Conservation (phyloP, 1,284 basidiomycete species). For the Moesziomyces aphidis region DNA sequence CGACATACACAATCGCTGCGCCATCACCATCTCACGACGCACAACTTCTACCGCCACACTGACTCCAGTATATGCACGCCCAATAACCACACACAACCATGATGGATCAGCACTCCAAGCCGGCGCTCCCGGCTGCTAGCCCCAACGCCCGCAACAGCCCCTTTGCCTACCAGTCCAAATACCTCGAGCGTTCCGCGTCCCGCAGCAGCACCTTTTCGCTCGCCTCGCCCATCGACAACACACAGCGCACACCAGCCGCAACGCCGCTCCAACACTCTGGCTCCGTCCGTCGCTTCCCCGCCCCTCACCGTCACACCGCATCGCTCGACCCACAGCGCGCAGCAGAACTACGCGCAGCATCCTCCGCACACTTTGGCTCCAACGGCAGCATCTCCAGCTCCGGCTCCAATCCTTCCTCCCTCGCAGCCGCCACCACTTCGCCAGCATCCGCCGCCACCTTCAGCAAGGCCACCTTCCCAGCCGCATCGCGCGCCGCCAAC, state of each 20-base stretch:
- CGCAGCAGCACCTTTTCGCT: slow-evolving; percentile 58
- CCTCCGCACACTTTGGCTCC: slow-evolving; percentile 31
- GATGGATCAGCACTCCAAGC: slow-evolving; percentile 49
- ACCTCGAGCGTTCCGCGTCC: slow-evolving; percentile 60
- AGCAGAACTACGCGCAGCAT: slow-evolving; percentile 39
- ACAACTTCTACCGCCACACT: not conserved
- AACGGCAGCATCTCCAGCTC: slow-evolving; percentile 34
- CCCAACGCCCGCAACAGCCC: slow-evolving; percentile 51
- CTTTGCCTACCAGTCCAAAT: slow-evolving; percentile 62
- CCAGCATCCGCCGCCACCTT: slow-evolving; percentile 29
- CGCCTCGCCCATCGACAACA: slow-evolving; percentile 21
- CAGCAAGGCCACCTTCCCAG: slow-evolving; percentile 38
- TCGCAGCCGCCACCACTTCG: slow-evolving; percentile 16
- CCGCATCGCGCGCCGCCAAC: slow-evolving; percentile 29
- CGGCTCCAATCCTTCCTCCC: slow-evolving; percentile 17
- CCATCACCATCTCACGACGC: not conserved
- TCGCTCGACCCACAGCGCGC: slow-evolving; percentile 53
- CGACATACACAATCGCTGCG: no score
- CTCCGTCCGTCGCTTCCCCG: slow-evolving; percentile 52
- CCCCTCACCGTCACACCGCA: slow-evolving; percentile 57
- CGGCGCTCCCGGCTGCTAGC: slow-evolving; percentile 46
- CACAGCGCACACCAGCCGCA: slow-evolving; percentile 6
- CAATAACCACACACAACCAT: slow-evolving; percentile 8
- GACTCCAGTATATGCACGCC: not conserved
- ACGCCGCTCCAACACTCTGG: slow-evolving; percentile 45